Evolutionary conservation across 169 alveolate species (phyloP).

Genomic region (Eimeria necatrix): DNA sequence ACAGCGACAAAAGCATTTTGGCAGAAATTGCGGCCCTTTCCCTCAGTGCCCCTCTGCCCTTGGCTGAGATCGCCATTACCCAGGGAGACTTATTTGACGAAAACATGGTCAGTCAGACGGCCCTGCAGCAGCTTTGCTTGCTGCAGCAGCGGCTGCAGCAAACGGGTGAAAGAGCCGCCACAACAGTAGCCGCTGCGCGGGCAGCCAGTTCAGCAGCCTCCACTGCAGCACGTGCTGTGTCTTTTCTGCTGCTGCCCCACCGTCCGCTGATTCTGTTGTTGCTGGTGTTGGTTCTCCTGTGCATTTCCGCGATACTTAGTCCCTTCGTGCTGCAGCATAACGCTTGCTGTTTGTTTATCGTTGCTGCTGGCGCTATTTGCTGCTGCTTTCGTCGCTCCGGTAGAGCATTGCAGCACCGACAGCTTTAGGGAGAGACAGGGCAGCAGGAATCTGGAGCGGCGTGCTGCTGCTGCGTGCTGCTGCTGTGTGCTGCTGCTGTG

Average conservation of each 20-base stretch:
- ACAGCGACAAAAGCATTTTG: slow-evolving; percentile 15
- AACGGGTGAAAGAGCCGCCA: too few species aligned
- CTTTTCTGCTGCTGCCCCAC: too few species aligned
- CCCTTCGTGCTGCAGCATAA: too few species aligned
- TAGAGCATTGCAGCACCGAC: background rate
- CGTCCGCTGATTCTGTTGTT: too few species aligned
- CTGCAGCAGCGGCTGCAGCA: too few species aligned
- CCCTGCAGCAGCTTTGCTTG: too few species aligned
- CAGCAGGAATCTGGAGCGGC: background rate
- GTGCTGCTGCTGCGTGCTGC: background rate
- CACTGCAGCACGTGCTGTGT: too few species aligned
- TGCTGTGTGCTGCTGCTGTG: background rate
- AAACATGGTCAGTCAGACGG: slow-evolving; percentile 57
- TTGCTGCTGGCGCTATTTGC: background rate
- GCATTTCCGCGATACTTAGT: too few species aligned
- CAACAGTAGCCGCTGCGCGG: too few species aligned
- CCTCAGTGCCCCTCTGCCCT: slow-evolving; percentile 63
- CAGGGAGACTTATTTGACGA: slow-evolving; percentile 77
- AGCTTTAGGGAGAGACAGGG: background rate
- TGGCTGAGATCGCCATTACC: slow-evolving; percentile 44
- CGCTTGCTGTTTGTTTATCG: too few species aligned
- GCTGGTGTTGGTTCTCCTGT: too few species aligned
- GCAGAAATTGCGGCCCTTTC: slow-evolving; percentile 59
- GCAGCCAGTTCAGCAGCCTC: too few species aligned
- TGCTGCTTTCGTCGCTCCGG: background rate